These are phyloP conservation scores for Colletotrichum australisinense DNA, from an alignment of 2,329 filamentous ascomycete species.

Conservation along the genomic window DNA sequence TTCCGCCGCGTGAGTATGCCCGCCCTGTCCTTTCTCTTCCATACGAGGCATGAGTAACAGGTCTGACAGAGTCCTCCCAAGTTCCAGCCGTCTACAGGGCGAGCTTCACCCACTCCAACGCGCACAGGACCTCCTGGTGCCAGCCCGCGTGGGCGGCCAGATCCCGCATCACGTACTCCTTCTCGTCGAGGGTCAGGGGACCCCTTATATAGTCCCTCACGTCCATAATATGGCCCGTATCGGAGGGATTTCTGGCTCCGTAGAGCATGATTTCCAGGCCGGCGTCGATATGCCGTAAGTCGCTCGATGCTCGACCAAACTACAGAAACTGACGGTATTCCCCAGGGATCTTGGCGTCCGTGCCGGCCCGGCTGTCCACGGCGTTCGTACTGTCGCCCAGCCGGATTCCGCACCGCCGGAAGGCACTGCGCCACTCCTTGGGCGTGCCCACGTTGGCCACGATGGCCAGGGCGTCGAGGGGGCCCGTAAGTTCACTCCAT, in stretches of 20 bases:
- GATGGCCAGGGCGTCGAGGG: not conserved
- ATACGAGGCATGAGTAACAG: not conserved
- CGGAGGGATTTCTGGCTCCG: too few species aligned
- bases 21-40: not conserved
- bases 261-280: not conserved
- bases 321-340: not conserved
- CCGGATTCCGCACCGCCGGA: not conserved
- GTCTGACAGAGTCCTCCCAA: not conserved
- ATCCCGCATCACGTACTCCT: not conserved
- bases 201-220: too few species aligned
- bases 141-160: not conserved
- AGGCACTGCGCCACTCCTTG: not conserved
- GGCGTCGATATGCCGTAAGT: not conserved
- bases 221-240: too few species aligned
- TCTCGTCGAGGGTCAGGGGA: too few species aligned
- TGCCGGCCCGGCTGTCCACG: not conserved
- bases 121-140: not conserved
- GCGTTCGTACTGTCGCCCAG: not conserved
- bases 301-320: not conserved
- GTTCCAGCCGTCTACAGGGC: not conserved
- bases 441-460: not conserved
- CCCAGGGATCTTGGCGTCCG: not conserved
- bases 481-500: not conserved
- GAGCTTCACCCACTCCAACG: not conserved
- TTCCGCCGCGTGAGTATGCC: not conserved